phyloP scores from a whole-genome alignment of 1,284 basidiomycete genomes.

The Apiotrichum porosum region DNA sequence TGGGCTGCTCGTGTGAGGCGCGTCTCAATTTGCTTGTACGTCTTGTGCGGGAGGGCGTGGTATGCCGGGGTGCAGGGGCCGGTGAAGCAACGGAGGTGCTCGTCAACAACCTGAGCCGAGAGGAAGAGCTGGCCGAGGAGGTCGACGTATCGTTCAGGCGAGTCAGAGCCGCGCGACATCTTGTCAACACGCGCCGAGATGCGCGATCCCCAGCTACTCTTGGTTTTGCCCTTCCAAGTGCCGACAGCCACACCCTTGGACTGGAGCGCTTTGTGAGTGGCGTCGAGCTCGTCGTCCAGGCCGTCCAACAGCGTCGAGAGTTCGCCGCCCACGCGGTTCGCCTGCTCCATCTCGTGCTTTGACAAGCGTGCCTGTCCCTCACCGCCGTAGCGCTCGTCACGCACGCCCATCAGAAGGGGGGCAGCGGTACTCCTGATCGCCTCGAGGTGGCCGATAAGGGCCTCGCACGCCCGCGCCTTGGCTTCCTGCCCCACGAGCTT shows the following conservation, averaged over 20 bases:
- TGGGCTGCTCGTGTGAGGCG: slow-evolving; percentile 76
- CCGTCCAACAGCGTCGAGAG: slow-evolving; percentile 53
- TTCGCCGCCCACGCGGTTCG: slow-evolving; percentile 58
- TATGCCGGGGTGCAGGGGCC: slow-evolving; percentile 59
- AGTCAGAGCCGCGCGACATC: slow-evolving; percentile 83
- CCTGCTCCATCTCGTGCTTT: slow-evolving; percentile 12
- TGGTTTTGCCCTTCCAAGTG: slow-evolving; percentile 65
- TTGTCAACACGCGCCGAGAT: slow-evolving; percentile 79
- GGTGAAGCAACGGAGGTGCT: slow-evolving; percentile 72
- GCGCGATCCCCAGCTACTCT: slow-evolving; percentile 66
- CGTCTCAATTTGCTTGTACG: slow-evolving; percentile 63
- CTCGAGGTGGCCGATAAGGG: slow-evolving; percentile 27
- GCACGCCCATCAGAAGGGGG: slow-evolving; percentile 52
- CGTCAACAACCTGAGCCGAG: slow-evolving; percentile 74
- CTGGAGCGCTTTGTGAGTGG: slow-evolving; percentile 80
- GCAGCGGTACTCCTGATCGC: slow-evolving; percentile 42
- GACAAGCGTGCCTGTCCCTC: slow-evolving; percentile 7
- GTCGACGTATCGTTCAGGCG: slow-evolving; percentile 77
- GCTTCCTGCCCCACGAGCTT: slow-evolving; percentile 28
- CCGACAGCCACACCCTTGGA: slow-evolving; percentile 69
- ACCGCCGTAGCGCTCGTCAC: slow-evolving; percentile 58
- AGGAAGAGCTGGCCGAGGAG: slow-evolving; percentile 69
- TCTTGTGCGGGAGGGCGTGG: slow-evolving; percentile 60
- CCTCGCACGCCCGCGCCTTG: slow-evolving; percentile 31
- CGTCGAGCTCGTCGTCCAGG: slow-evolving; percentile 78